Base-by-base conservation (phyloP, 768 basidiomycete genomes). In the Calocera cornea region DNA sequence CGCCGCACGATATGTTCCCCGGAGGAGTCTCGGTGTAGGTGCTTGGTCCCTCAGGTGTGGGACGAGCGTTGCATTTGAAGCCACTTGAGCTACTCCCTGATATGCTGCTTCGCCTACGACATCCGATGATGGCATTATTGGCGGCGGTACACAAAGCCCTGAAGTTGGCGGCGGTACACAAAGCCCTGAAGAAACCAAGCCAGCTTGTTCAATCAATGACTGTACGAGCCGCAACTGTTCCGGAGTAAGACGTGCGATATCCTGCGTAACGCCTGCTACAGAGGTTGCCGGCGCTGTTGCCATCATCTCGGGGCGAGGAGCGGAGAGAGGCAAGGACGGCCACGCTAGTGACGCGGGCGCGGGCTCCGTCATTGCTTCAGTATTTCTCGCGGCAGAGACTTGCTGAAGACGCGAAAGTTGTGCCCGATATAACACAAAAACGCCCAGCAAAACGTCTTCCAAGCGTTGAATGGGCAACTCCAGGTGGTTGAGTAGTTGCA, bases 361-460 rank as follows among this genome's bases (percentile, higher is more conserved):
- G 17, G 16, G 27, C 16, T 8, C 44, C 3, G 8, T 47, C 16
- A 24, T 7, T 19, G 8, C 19, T 47, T 5, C 16, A 7, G 44
- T 5, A 19, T 7, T 47, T 8, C 24, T 7, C 8, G 7, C 44
- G 19, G 19, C 5, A 3, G 44, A 17, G 7, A 47, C 8, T 3
- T 47, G 44, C 16, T 7, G 44, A 47, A 14, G 68, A 71, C 54
- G 31, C 5, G 54, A 27, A 19, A 60, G 14, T 8, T 27, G 54
- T 10, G 24, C 92, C 75, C 88, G 92, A 72, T 83, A 84, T 19
- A 94, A 80, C n/a, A 95, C 83, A 84, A 90, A 92, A 16, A 95
- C 85, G 27, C 89, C 89, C 49, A 95, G 78, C 41, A 95, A 80
- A 69, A 86, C 86, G 73, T 90, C 84, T 1, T 77, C 74, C n/a